Evolutionary conservation across 2,329 filamentous ascomycete genomes (phyloP).

Genomic region (Aspergillus fructus): DNA sequence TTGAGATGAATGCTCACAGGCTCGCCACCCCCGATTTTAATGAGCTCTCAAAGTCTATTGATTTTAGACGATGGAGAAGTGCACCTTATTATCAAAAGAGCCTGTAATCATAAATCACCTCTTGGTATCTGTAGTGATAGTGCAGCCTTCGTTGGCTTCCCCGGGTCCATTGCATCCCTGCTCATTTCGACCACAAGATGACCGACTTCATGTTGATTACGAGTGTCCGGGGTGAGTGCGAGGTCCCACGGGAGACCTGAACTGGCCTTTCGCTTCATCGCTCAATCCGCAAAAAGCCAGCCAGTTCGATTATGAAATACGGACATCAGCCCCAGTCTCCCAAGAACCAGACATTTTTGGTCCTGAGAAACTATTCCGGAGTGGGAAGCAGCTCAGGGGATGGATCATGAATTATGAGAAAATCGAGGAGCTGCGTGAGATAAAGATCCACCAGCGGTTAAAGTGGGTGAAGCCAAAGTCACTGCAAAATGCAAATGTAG

Average conservation of each 20-base stretch:
- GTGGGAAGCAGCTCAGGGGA: slow-evolving; percentile 1
- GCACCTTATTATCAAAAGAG: not conserved
- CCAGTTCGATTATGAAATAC: not conserved
- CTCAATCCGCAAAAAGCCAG: not conserved
- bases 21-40: not conserved
- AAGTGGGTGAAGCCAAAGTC: not conserved
- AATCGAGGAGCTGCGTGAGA: not conserved
- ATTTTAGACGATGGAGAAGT: not conserved
- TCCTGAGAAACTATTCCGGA: slow-evolving; percentile 1
- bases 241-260: not conserved
- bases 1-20: not conserved
- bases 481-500: not conserved
- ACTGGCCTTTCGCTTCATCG: not conserved
- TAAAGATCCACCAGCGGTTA: slow-evolving; percentile 6
- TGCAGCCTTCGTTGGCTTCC: not conserved
- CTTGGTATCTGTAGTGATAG: not conserved
- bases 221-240: not conserved
- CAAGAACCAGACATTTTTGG: not conserved
- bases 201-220: not conserved
- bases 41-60: not conserved
- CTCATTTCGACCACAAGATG: not conserved
- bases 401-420: not conserved
- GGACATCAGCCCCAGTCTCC: not conserved
- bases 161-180: not conserved
- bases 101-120: not conserved